Base-by-base conservation (phyloP, 225 moss, liverwort and hornwort genomes). In the Sphagnum contortum region DNA sequence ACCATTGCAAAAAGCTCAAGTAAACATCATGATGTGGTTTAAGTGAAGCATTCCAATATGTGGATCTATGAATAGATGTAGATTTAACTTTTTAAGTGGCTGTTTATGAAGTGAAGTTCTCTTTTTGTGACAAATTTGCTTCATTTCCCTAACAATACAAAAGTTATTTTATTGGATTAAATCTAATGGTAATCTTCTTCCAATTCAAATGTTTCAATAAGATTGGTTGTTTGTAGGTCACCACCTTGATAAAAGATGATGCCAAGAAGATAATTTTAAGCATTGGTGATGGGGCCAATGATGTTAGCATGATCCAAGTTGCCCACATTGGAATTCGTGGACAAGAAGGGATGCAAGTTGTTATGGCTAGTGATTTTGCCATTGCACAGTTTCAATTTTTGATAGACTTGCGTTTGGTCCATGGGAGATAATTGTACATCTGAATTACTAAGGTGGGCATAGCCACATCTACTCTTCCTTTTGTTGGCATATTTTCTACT, bases 281-380 rank as follows among this genome's bases (percentile, higher is more conserved):
- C 72, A 96, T 96, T 69, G 95, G 95, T 64, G 95, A 96, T 74
- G 95, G 95, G 63, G 95, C 95, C 49, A 96, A 96, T 77, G 95
- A 96, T 73, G 95, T 96, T 45, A 90, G 95, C 72, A 96, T 96
- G 95, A 96, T 96, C 63, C 92, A 96, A 72, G 95, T 88, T 70
- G 95, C 95, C 57, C 88, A 96, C 63, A 87, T 96, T 69, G 95
- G 95, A 70, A 92, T 96, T 12, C 90, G 92, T 76, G 95, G 95
- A 50, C 83, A 90, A 67, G 95, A 96, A 56, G 95, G 95, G 63
- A 90, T 90, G 94, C 94, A 94, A 79, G 94, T 91, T 74, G 94
- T 94, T 55, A 91, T 94, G 94, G 94, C 94, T 13, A 94, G 94
- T 75, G 94, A 94, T 71, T 94, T 94, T 64, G 94, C 91, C 45